Conservation (phyloP, 257 asterid genomes). For the Solanum bulbocastanum region DNA sequence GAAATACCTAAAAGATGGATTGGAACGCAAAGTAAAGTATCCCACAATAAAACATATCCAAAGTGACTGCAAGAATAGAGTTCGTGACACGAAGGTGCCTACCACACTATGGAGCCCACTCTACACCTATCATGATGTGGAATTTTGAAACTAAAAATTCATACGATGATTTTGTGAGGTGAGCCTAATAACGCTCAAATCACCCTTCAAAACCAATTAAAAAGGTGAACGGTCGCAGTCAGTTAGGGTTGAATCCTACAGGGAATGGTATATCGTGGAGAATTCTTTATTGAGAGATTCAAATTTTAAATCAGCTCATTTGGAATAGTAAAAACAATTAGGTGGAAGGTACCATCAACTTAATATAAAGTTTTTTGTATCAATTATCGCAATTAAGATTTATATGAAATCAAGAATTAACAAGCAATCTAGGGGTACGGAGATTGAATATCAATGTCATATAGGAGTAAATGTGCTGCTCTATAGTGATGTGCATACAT, state of each 20-base stretch:
- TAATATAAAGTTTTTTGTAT: no score
- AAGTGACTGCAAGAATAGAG: no score
- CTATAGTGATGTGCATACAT: not conserved
- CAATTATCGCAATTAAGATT: not conserved
- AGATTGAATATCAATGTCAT: not conserved
- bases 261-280: not conserved
- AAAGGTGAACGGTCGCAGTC: not conserved
- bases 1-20: not conserved
- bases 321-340: no score
- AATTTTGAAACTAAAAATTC: no score
- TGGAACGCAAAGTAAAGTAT: no score
- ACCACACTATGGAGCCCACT: no score
- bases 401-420: not conserved
- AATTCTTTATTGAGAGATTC: not conserved
- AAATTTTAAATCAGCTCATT: no score
- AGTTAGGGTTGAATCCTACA: not conserved
- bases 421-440: not conserved
- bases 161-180: no score
- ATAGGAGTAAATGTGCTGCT: not conserved
- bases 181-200: not conserved
- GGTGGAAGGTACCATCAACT: not conserved
- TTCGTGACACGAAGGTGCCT: no score
- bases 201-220: not conserved
- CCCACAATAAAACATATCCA: no score
- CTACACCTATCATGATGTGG: no score